phyloP scores from a whole-genome alignment of 192 early-diverging fungal species.

The Podila clonocystis region DNA sequence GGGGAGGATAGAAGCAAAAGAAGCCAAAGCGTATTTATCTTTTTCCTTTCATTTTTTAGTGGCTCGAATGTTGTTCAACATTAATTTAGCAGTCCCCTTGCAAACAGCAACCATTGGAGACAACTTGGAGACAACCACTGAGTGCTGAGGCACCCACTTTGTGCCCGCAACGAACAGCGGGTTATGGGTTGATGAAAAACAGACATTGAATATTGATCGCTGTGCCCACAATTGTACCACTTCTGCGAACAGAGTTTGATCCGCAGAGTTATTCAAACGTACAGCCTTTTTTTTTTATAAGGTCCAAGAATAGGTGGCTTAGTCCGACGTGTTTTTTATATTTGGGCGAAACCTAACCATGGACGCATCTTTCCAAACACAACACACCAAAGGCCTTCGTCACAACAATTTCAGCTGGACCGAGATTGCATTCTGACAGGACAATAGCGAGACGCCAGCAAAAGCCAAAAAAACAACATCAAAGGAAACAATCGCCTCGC shows the following conservation, averaged over 20 bases:
- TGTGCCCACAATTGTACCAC: no score
- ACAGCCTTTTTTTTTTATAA: no score
- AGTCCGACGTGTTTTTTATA: neutral
- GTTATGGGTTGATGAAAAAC: no score
- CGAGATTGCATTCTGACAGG: neutral
- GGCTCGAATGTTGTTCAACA: neutral
- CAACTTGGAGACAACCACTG: no score
- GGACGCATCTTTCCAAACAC: neutral
- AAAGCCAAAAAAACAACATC: neutral
- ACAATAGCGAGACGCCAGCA: neutral
- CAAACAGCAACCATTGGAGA: no score
- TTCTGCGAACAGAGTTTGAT: no score
- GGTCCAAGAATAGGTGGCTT: neutral
- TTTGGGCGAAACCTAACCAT: neutral
- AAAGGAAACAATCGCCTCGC: neutral
- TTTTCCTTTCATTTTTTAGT: neutral
- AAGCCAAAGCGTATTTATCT: no score
- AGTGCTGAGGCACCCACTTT: no score
- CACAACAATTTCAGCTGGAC: neutral
- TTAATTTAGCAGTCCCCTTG: neutral
- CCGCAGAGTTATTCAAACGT: no score
- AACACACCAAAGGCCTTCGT: neutral
- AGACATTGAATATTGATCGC: no score
- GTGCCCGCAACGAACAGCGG: no score
- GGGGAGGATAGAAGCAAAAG: no score